These are phyloP conservation scores for Colletotrichum ledebouriae DNA, from an alignment of 2,329 filamentous ascomycete species.

Conservation along the genomic window DNA sequence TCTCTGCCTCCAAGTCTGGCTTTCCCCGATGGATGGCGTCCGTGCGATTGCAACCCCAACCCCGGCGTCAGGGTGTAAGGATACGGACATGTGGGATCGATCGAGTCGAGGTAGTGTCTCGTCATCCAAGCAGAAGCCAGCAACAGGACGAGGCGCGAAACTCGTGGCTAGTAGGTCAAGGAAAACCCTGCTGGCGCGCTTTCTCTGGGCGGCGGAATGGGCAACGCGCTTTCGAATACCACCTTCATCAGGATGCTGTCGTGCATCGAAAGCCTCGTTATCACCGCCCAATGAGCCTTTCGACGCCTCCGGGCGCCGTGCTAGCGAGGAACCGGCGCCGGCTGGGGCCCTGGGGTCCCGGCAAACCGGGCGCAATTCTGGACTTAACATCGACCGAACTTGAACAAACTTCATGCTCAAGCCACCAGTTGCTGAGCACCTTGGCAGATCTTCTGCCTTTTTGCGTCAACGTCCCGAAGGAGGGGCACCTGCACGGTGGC, in stretches of 20 bases:
- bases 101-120: not conserved
- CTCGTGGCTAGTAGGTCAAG: not conserved
- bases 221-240: not conserved
- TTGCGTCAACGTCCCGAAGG: too few relatives aligned
- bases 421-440: not conserved
- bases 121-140: slow-evolving; percentile 3
- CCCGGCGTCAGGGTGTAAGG: not conserved
- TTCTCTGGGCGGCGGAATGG: not conserved
- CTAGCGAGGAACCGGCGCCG: not conserved
- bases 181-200: not conserved
- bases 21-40: slow-evolving; percentile 20
- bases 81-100: slow-evolving; percentile 1
- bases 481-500: too few relatives aligned
- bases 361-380: not conserved
- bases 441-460: too few relatives aligned
- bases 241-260: not conserved
- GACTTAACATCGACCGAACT: not conserved
- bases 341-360: slow-evolving; percentile 7
- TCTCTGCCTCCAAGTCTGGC: not conserved
- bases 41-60: slow-evolving; percentile 37
- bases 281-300: not conserved
- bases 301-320: not conserved
- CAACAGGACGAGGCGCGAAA: not conserved
- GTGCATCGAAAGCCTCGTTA: slow-evolving; percentile 20
- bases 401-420: not conserved